Evolutionary conservation across 192 early-diverging fungal genomes (phyloP), one percentile per base, ranked within the genome.

Genomic region (Coemansia sp.): DNA sequence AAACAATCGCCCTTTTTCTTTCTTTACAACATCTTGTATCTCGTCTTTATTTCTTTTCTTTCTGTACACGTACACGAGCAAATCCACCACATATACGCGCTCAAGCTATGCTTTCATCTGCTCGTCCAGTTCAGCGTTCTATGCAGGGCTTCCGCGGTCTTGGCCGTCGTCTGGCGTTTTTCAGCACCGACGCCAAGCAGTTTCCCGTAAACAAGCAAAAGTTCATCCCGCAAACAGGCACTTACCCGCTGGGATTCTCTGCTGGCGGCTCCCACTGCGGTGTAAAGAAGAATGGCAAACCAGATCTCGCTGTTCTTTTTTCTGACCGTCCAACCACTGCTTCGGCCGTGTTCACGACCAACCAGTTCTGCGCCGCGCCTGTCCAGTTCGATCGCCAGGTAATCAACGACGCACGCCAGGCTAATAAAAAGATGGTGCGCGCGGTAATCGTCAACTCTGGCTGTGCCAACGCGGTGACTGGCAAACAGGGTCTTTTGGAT

Each of bases 401-500:
- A 8, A 64, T 96, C n/a, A 57, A 84, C 18, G 59, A 69, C 12
- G 84, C 84, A 8, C 66, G 71, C 12, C 80, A 75, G 51, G 72
- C 67, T 31, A 74, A 66, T 4, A 69, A 81, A 48, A 73, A 76
- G 45, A 82, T 83, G 3, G 63, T 87, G 17, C 69, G 69, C 17
- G 77, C 74, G 2, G 78, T 95, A 3, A 84, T 96, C 6, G 86
- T 89, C 22, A 96, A 98, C 73, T 92, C 93, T 12, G 94, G 95
- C 0, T 96, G 94, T 75, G 96, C 96, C 17, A 99, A 99, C 70
- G 96, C 96, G 1, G 95, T 95, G 16, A 99, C 96, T 0, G 96
- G 96, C 7, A 83, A 87, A 0, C 73, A 89, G 68, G 96, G 96
- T 4, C 64, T 95, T 3, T 74, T 79, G 32, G 88, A 99, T 67